Base-by-base conservation (phyloP, 345 rosid genomes). In the Hevea brasiliensis region DNA sequence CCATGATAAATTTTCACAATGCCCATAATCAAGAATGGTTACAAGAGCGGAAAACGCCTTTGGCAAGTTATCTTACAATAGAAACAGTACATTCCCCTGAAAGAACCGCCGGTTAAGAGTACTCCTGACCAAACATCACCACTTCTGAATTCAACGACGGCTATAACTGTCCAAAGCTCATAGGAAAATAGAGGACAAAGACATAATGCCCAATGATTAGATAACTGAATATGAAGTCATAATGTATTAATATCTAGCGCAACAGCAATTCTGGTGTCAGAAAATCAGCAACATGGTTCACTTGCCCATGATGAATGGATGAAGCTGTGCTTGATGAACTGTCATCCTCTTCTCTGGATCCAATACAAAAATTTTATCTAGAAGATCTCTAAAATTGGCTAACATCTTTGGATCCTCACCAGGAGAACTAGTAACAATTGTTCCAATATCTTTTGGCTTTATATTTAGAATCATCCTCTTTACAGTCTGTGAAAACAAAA, bases 241-340 rank as follows among this genome's bases (percentile, higher is more conserved):
- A 89, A 85, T 83, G 81, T 78, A 85, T 86, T 83, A 76, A 82
- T 82, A 87, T 87, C 88, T 78, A 87, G 85, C 37, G 78, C 89
- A 92, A 87, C 92, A 82, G 84, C 90, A 81, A 80, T 85, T 88
- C 89, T 84, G 85, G 86, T 88, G 90, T 84, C 88, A 89, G 85
- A 88, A 84, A 84, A 86, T 72, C 94, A 83, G 85, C 89, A 88
- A 87, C 90, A 77, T 77, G 67, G 84, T 87, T 96, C 99, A 96
- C 98, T 96, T 96, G 99, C 99, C 98, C 86, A 92, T 91, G 96
- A 96, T 91, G 91, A 91, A 96, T 77, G 98, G 97, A 87, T 96
- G 99, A 76, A 80, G 82, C 79, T 91, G 88, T 44, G 98, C 95
- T 84, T 93, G 98, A 56, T 88, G 74, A 32, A 96, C 99, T 37